A percentile compares a stretch with the other conserved stretches of the same genome.
These are phyloP conservation scores for Phaseolus coccineus DNA, from an alignment of 331 rosid genomes.

Conservation along the genomic window DNA sequence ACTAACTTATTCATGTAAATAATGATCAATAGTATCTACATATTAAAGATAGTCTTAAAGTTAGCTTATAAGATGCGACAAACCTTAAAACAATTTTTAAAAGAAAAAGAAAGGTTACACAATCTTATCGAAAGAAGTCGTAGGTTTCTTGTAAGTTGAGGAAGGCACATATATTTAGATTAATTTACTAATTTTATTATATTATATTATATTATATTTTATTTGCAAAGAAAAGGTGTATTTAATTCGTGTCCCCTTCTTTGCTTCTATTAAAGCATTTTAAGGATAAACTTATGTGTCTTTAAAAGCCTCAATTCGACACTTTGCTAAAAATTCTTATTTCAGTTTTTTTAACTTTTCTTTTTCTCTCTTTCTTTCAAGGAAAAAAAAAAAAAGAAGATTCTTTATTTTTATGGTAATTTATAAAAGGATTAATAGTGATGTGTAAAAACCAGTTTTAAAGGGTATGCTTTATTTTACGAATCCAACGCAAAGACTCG, in stretches of 20 bases:
- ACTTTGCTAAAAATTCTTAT: constrained; percentile 45
- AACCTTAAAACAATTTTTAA: background rate
- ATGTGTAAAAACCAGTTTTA: background rate
- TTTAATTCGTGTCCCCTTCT: constrained; percentile 49
- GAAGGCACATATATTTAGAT: constrained; percentile 62
- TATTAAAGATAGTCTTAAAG: background rate
- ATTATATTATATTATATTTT: background rate
- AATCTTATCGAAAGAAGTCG: constrained; percentile 48
- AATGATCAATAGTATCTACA: background rate
- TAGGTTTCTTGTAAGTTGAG: constrained; percentile 66
- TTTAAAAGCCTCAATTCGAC: constrained; percentile 44
- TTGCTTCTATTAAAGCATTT: constrained; percentile 48
- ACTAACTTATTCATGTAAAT: background rate
- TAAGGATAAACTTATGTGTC: constrained; percentile 44
- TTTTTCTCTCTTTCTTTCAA: constrained; percentile 31
- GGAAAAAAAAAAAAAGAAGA: background rate
- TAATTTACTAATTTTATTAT: constrained; percentile 21
- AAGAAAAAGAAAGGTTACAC: constrained; percentile 42
- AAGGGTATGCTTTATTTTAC: background rate
- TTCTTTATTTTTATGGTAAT: background rate
- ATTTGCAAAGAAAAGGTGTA: constrained; percentile 39
- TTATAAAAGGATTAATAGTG: background rate
- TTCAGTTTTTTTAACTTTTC: constrained; percentile 33
- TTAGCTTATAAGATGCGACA: background rate
- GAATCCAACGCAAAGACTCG: background rate